A percentile compares a stretch with the other conserved stretches of the same genome.
Conservation (phyloP, 768 basidiomycete genomes). For the Trametes gibbosa region DNA sequence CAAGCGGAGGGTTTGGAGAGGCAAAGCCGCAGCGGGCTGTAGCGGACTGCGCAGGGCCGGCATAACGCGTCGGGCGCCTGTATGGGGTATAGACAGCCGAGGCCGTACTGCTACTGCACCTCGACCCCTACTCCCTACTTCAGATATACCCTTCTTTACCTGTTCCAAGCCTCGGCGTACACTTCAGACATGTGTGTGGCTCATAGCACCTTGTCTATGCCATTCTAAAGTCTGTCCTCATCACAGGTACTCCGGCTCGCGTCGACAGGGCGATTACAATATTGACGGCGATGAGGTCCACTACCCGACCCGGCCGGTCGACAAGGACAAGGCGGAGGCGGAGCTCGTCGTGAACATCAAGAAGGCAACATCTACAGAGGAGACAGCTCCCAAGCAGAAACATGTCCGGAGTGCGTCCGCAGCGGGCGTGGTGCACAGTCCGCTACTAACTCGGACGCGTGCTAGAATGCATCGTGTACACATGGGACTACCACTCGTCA, state of each 20-base stretch:
- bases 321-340: conserved; percentile 96
- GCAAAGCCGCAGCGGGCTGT: neutral
- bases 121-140: neutral
- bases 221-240: neutral
- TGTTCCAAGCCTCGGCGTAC: neutral
- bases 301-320: conserved; percentile 95
- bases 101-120: neutral
- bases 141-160: neutral
- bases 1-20: no score
- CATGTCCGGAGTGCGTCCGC: conserved; percentile 90
- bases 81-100: conserved; percentile 1
- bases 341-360: conserved; percentile 95
- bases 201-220: neutral
- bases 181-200: conserved; percentile 2
- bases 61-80: conserved; percentile 8
- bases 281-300: conserved; percentile 81
- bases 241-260: conserved; percentile 22
- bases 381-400: conserved; percentile 97
- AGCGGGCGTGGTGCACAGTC: neutral
- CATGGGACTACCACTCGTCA: conserved; percentile 98
- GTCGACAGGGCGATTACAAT: conserved; percentile 46
- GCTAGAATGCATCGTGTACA: conserved; percentile 95
- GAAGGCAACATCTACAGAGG: conserved; percentile 95
- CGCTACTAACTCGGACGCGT: neutral
- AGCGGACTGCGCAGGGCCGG: neutral